Evolutionary conservation across 306 rosid genomes (phyloP).

Genomic region (Vigna mungo): DNA sequence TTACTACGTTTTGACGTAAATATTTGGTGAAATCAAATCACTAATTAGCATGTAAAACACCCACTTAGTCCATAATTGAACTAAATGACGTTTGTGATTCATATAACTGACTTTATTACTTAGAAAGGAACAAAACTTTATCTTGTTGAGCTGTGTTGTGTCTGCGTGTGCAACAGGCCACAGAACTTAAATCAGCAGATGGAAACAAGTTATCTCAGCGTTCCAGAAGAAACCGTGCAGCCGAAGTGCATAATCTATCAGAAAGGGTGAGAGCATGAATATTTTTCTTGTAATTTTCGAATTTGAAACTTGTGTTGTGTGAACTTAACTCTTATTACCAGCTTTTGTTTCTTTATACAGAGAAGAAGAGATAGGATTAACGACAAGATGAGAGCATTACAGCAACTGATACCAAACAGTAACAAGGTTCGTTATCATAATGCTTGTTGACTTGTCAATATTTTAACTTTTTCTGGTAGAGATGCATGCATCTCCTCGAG

Average conservation of each 20-base stretch:
- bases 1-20: not conserved
- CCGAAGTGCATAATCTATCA: slow-evolving; percentile 90
- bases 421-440: slow-evolving; percentile 67
- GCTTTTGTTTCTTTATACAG: slow-evolving; percentile 50
- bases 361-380: slow-evolving; percentile 92
- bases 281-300: slow-evolving; percentile 25
- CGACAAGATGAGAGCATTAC: slow-evolving; percentile 86
- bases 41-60: not conserved
- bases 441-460: slow-evolving; percentile 14
- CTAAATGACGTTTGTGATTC: not conserved
- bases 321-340: not conserved
- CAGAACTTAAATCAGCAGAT: slow-evolving; percentile 64
- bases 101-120: not conserved
- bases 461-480: not conserved
- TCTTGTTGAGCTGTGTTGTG: slow-evolving; percentile 17
- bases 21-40: not conserved
- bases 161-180: slow-evolving; percentile 53
- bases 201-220: slow-evolving; percentile 61
- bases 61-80: not conserved
- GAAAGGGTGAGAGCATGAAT: slow-evolving; percentile 69
- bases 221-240: slow-evolving; percentile 72
- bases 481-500: slow-evolving; percentile 23
- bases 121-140: not conserved
- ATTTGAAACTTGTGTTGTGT: not conserved
- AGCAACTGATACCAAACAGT: slow-evolving; percentile 89